Evolutionary conservation across 441 rosid species (phyloP).

Genomic region (Heliophila coronopifolia): DNA sequence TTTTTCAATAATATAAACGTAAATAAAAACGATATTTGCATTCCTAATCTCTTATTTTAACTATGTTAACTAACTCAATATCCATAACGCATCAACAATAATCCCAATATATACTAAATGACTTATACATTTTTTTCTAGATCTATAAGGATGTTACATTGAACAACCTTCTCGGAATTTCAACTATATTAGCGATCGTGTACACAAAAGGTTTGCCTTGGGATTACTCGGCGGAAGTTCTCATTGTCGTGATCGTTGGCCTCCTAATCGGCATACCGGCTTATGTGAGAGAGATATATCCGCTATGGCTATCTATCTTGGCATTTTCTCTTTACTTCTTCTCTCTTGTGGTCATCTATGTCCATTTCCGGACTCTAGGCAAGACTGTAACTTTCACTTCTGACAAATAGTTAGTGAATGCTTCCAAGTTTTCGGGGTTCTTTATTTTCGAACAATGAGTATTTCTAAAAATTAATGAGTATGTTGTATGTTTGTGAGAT

Average conservation of each 20-base stretch:
- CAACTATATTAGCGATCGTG: constrained; percentile 38
- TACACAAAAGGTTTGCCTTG: constrained; percentile 42
- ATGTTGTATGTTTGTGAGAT: too few relatives aligned
- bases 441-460: too few relatives aligned
- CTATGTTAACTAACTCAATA: too few relatives aligned
- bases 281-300: constrained; percentile 36
- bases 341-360: constrained; percentile 44
- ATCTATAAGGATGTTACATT: constrained; percentile 52
- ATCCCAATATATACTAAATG: too few relatives aligned
- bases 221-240: constrained; percentile 53
- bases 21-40: too few relatives aligned
- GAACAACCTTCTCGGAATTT: constrained; percentile 49
- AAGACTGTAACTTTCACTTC: too few relatives aligned
- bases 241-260: constrained; percentile 43
- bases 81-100: too few relatives aligned
- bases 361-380: constrained; percentile 27
- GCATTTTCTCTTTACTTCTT: constrained; percentile 46
- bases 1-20: too few relatives aligned
- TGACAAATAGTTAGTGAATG: too few relatives aligned
- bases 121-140: constrained; percentile 35
- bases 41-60: too few relatives aligned
- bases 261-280: constrained; percentile 39
- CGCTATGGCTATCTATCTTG: constrained; percentile 47
- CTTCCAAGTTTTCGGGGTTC: too few relatives aligned
- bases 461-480: too few relatives aligned